Evolutionary conservation across 345 rosid species (phyloP).

Genomic region (Salix exigua): DNA sequence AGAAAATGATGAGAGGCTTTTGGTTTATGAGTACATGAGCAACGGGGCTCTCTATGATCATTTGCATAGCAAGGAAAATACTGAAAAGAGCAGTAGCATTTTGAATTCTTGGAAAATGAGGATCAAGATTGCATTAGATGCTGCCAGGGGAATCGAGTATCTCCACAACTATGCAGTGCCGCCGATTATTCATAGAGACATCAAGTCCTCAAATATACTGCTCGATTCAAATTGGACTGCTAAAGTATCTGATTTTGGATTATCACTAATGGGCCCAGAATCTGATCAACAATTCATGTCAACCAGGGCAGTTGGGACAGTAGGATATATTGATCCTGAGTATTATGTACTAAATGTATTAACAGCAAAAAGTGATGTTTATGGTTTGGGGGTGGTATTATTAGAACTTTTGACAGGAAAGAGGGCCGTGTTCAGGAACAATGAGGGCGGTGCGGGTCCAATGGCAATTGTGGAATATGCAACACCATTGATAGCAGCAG

Average conservation of each 20-base stretch:
- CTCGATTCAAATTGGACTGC: slow-evolving; percentile 52
- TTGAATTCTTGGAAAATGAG: slow-evolving; percentile 62
- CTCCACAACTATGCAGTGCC: slow-evolving; percentile 65
- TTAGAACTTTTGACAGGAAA: slow-evolving; percentile 58
- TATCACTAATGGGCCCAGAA: slow-evolving; percentile 49
- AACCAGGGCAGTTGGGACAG: slow-evolving; percentile 54
- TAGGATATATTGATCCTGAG: slow-evolving; percentile 74
- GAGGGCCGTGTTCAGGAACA: slow-evolving; percentile 41
- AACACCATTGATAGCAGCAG: slow-evolving; percentile 25
- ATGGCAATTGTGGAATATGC: slow-evolving; percentile 44
- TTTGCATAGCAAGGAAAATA: slow-evolving; percentile 34
- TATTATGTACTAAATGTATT: slow-evolving; percentile 45
- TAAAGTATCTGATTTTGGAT: slow-evolving; percentile 61
- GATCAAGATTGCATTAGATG: slow-evolving; percentile 55
- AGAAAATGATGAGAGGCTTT: slow-evolving; percentile 50
- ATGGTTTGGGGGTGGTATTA: slow-evolving; percentile 62
- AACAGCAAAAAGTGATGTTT: slow-evolving; percentile 56
- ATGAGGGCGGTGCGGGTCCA: slow-evolving; percentile 33
- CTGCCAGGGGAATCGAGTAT: slow-evolving; percentile 60
- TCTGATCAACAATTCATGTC: slow-evolving; percentile 35
- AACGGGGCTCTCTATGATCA: slow-evolving; percentile 56
- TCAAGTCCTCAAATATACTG: slow-evolving; percentile 65
- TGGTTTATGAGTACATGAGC: slow-evolving; percentile 61
- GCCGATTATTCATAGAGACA: slow-evolving; percentile 64
- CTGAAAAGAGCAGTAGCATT: slow-evolving; percentile 20